Conservation (phyloP, 1,284 basidiomycete genomes). For the Erythrobasidium hasegawianum region DNA sequence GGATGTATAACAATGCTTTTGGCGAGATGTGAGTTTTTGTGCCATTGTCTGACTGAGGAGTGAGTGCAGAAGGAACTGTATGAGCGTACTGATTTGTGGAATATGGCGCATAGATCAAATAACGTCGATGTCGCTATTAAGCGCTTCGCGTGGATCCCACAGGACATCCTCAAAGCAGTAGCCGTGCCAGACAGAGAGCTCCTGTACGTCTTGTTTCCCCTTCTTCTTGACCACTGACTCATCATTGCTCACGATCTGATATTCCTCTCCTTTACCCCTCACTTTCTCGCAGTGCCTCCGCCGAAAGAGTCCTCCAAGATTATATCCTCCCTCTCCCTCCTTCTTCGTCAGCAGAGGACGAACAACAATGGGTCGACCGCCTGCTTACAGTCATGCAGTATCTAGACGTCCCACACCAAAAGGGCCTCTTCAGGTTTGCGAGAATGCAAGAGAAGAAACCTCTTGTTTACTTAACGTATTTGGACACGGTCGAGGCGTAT, state of each 20-base stretch:
- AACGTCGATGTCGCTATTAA: constrained; percentile 66
- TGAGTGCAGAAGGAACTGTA: not conserved
- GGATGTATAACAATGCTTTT: constrained; percentile 75
- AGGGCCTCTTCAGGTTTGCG: constrained; percentile 61
- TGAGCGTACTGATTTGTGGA: not conserved
- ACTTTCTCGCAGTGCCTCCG: constrained; percentile 53
- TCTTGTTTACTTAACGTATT: constrained; percentile 60
- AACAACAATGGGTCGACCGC: constrained; percentile 78
- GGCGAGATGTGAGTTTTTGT: constrained; percentile 74
- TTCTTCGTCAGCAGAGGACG: constrained; percentile 60
- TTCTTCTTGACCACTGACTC: not conserved
- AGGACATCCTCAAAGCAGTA: constrained; percentile 59
- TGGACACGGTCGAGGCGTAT: constrained; percentile 67
- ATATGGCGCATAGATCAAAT: constrained; percentile 64
- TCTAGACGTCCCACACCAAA: constrained; percentile 62
- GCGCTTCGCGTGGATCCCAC: constrained; percentile 94
- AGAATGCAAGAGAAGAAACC: constrained; percentile 64
- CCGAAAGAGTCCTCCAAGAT: constrained; percentile 65
- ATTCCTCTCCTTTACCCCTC: too few relatives aligned
- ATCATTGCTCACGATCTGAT: not conserved
- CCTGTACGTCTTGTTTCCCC: not conserved
- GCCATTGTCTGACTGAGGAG: not conserved
- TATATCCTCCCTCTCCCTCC: constrained; percentile 77
- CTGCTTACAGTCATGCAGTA: constrained; percentile 69
- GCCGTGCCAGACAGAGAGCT: constrained; percentile 31